Evolutionary conservation across 2,329 filamentous ascomycete genomes (phyloP).

Genomic region (Huntiella savannae): DNA sequence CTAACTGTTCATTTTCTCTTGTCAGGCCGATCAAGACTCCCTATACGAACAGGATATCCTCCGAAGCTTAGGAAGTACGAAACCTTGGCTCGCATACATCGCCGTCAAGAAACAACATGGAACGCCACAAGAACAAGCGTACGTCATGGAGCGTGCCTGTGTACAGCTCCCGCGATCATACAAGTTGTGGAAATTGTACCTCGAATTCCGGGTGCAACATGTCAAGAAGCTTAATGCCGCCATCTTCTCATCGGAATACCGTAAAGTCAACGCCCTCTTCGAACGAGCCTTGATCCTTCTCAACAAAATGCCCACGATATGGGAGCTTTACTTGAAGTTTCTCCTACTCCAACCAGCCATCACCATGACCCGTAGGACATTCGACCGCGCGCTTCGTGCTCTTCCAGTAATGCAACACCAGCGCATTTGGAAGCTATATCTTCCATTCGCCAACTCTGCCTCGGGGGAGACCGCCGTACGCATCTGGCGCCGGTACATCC

Average conservation of each 20-base stretch:
- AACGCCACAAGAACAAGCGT: constrained; percentile 65
- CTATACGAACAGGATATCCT: constrained; percentile 93
- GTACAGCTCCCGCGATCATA: constrained; percentile 80
- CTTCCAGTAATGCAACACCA: constrained; percentile 90
- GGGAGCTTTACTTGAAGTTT: constrained; percentile 93
- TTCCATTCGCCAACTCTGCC: constrained; percentile 77
- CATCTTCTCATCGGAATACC: constrained; percentile 59
- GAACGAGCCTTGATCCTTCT: constrained; percentile 81
- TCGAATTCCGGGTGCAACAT: constrained; percentile 67
- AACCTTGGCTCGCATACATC: constrained; percentile 90
- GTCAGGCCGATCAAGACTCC: constrained; percentile 68
- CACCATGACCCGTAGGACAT: constrained; percentile 67
- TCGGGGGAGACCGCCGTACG: constrained; percentile 79
- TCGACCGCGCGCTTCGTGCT: constrained; percentile 80
- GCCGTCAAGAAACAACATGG: constrained; percentile 81
- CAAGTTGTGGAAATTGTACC: constrained; percentile 97
- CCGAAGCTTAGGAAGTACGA: constrained; percentile 66
- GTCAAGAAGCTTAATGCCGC: constrained; percentile 68
- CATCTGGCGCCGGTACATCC: constrained; percentile 91
- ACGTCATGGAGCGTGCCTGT: constrained; percentile 78
- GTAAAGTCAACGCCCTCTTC: constrained; percentile 88
- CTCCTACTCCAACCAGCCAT: constrained; percentile 81
- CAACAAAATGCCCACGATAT: constrained; percentile 97
- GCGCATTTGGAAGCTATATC: constrained; percentile 82
- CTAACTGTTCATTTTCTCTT: constrained; percentile 15